phyloP scores from a whole-genome alignment of 345 rosid genomes.

The Theobroma cacao region DNA sequence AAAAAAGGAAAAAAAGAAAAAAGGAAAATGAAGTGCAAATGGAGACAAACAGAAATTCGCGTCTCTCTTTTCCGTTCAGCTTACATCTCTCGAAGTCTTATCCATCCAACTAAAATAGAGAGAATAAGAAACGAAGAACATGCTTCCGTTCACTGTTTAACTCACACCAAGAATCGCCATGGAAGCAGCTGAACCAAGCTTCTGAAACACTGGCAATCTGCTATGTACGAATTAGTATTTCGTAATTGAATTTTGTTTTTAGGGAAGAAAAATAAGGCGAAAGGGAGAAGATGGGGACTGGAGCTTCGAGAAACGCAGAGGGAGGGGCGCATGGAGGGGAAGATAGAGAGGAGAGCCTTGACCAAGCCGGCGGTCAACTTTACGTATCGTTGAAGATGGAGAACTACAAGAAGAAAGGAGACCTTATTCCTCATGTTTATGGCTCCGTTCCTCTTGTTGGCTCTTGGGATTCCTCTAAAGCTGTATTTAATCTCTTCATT shows the following conservation, averaged over 20 bases:
- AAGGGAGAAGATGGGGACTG: slow-evolving; percentile 50
- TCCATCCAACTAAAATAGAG: neutral
- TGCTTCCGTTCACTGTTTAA: neutral
- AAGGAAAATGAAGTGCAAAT: neutral
- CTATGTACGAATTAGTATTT: too few species aligned
- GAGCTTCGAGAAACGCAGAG: slow-evolving; percentile 60
- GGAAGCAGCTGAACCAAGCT: neutral
- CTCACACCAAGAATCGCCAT: neutral
- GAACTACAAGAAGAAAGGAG: slow-evolving; percentile 70
- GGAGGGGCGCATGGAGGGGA: slow-evolving; percentile 39
- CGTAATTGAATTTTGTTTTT: neutral
- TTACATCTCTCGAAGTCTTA: neutral
- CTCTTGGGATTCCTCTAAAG: slow-evolving; percentile 93
- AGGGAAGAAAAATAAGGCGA: neutral
- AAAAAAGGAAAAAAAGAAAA: neutral
- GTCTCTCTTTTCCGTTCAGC: too few species aligned
- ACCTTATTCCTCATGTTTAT: slow-evolving; percentile 86
- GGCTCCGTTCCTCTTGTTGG: slow-evolving; percentile 93
- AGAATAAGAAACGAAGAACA: neutral
- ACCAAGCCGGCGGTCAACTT: slow-evolving; percentile 82
- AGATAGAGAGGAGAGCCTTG: slow-evolving; percentile 47
- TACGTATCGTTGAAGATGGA: slow-evolving; percentile 91
- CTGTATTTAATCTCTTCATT: slow-evolving; percentile 38
- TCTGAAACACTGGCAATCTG: neutral
- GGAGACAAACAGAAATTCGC: neutral